phyloP scores from a whole-genome alignment of 2,329 filamentous ascomycete species.

The Lachnellula occidentalis region DNA sequence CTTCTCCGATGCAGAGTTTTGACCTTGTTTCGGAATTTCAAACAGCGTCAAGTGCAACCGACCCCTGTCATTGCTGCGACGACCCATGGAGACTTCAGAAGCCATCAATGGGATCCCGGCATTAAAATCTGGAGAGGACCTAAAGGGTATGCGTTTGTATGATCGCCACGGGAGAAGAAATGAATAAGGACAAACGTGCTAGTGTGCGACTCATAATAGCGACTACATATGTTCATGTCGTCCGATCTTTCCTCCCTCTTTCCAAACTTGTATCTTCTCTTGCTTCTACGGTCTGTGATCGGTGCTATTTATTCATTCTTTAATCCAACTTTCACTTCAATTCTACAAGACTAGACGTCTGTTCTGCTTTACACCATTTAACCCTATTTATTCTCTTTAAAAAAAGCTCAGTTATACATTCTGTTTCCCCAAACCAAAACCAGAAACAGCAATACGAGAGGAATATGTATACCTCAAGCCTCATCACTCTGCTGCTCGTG shows the following conservation, averaged over 20 bases:
- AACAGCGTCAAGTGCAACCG: not conserved
- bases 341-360: slow-evolving; percentile 1
- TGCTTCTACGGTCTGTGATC: slow-evolving; percentile 8
- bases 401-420: not conserved
- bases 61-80: not conserved
- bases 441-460: not conserved
- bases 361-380: not conserved
- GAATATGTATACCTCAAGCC: slow-evolving; percentile 15
- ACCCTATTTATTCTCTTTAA: not conserved
- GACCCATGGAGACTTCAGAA: not conserved
- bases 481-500: slow-evolving; percentile 12
- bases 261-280: not conserved
- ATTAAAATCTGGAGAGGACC: not conserved
- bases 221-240: not conserved
- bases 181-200: not conserved
- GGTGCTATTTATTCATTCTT: slow-evolving; percentile 4
- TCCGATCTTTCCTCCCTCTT: not conserved
- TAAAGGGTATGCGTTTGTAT: not conserved
- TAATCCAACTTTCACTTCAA: not conserved
- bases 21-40: not conserved
- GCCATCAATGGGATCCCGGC: not conserved
- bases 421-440: not conserved
- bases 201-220: not conserved
- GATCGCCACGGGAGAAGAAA: slow-evolving; percentile 2
- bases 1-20: not conserved